A percentile compares a stretch with the other conserved stretches of the same genome.
Evolutionary conservation across 2,329 filamentous ascomycete species (phyloP).

Genomic region (Anisogramma anomala): DNA sequence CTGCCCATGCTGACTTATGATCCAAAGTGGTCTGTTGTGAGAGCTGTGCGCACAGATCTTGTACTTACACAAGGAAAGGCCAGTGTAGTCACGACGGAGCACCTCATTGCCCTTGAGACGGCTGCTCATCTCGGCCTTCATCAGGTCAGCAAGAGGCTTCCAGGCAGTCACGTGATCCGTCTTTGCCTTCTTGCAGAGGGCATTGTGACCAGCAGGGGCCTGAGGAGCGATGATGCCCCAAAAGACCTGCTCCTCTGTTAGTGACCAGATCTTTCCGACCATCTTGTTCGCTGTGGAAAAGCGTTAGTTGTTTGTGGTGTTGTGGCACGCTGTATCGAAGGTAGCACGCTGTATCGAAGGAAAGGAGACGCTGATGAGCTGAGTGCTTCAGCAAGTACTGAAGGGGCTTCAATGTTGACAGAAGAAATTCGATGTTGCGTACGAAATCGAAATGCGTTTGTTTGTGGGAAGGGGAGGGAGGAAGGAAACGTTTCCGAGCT

Average conservation of each 20-base stretch:
- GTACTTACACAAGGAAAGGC: slow-evolving; percentile 21
- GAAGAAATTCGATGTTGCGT: too few relatives aligned
- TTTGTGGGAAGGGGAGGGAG: too few relatives aligned
- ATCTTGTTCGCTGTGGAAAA: slow-evolving; percentile 22
- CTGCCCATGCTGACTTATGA: too few relatives aligned
- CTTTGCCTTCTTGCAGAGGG: slow-evolving; percentile 16
- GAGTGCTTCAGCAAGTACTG: too few relatives aligned
- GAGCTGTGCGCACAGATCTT: too few relatives aligned
- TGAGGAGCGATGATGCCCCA: slow-evolving; percentile 27
- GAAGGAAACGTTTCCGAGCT: too few relatives aligned
- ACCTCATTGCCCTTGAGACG: slow-evolving; percentile 15
- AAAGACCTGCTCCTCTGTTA: slow-evolving; percentile 36
- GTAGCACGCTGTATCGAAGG: too few relatives aligned
- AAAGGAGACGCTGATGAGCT: too few relatives aligned
- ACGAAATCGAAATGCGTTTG: too few relatives aligned
- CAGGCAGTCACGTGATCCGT: slow-evolving; percentile 17
- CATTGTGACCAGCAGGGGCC: slow-evolving; percentile 19
- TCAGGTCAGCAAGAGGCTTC: neutral
- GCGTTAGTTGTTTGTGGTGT: neutral
- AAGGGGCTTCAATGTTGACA: too few relatives aligned
- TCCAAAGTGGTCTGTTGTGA: too few relatives aligned
- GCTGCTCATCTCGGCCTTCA: neutral
- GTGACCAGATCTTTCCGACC: slow-evolving; percentile 40
- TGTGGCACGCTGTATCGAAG: too few relatives aligned
- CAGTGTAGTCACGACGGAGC: slow-evolving; percentile 20